Base-by-base conservation (phyloP, 345 rosid genomes). In the Lepidium africanum region DNA sequence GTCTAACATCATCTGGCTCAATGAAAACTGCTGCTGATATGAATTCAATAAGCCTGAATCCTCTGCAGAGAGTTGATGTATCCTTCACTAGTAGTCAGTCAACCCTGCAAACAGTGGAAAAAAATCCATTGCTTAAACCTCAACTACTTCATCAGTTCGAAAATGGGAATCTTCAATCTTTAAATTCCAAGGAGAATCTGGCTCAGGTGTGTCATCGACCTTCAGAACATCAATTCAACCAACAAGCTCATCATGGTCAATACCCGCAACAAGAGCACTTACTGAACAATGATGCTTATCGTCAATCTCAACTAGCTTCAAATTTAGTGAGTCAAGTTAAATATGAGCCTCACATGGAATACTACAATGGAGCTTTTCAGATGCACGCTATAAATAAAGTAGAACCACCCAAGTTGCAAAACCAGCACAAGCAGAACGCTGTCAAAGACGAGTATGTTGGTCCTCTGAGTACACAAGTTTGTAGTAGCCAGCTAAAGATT, bases 331-430 rank as follows among this genome's bases (percentile, higher is more conserved):
- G 40, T 76, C 91, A 86, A 73, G 82, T 81, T 59, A 91, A 94
- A 88, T 79, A 38, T 58, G 96, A 89, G 77, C 87, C 91, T 62
- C 85, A 75, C 30, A 54, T 73, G 63, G 91, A 85, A 73, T 83
- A 64, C 65, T 81, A 71, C 63, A 80, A 71, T 42, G 86, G 78
- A 63, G 64, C 77, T 70, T 56, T 86, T 66, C 86, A 74, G 66
- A 60, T 81, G 42, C 88, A 81, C 80, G 76, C 80, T 72, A 40
- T 84, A 35, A 89, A 84, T 36, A 82, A 75, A 60, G 73, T 76
- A 63, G 87, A 81, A 76, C 76, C 80, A 45, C 55, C 87, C 32
- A 88, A 82, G 59, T 35, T 70, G 59, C 91, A 85, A 75, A 86
- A 80, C 67, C 91, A 83, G 30, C 84, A 86, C 68, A 87, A 82